Evolutionary conservation across 495 filamentous ascomycete species (phyloP).

Genomic region (Xylaria curta): DNA sequence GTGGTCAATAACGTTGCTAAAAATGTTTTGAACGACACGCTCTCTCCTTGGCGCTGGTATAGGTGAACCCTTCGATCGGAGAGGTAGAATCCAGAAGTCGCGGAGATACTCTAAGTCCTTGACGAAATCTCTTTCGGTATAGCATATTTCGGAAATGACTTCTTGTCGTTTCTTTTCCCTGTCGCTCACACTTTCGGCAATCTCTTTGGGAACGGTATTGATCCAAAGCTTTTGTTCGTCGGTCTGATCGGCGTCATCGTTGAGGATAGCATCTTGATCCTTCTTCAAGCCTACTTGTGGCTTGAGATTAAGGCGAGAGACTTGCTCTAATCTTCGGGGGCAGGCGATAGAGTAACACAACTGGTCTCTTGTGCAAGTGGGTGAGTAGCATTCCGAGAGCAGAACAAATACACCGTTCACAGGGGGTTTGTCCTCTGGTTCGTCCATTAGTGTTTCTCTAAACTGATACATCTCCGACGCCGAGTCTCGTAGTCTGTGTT

Average conservation of each 20-base stretch:
- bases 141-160: constrained; percentile 97
- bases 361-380: constrained; percentile 92
- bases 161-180: constrained; percentile 97
- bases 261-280: constrained; percentile 73
- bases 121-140: constrained; percentile 98
- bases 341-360: constrained; percentile 99
- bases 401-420: constrained; percentile 98
- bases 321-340: constrained; percentile 91
- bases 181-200: constrained; percentile 86
- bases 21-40: constrained; percentile 90
- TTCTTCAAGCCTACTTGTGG: constrained; percentile 85
- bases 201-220: constrained; percentile 94
- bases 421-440: constrained; percentile 70
- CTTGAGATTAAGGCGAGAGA: constrained; percentile 89
- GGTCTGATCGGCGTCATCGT: constrained; percentile 81
- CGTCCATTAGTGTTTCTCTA: constrained; percentile 88
- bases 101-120: constrained; percentile 98
- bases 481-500: constrained; percentile 92
- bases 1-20: constrained; percentile 89
- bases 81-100: constrained; percentile 97
- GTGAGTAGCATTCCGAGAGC: constrained; percentile 96
- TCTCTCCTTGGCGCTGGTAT: constrained; percentile 89
- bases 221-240: constrained; percentile 99
- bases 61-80: constrained; percentile 78
- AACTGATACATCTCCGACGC: constrained; percentile 94